phyloP scores from a whole-genome alignment of 495 filamentous ascomycete genomes.

The Penicillium antarcticum region DNA sequence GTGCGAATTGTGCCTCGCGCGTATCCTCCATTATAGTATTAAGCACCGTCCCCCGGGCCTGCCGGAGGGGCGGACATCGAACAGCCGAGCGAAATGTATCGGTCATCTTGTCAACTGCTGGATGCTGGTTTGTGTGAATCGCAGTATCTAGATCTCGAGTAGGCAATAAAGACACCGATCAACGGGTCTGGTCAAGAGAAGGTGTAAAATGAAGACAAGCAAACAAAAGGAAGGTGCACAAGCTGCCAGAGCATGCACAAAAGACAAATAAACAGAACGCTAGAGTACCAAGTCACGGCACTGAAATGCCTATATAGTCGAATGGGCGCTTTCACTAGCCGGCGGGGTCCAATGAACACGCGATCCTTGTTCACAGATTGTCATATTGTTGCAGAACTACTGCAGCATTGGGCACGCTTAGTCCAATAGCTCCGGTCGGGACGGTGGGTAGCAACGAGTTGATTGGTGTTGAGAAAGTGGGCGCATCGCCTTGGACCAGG shows the following conservation, averaged over 20 bases:
- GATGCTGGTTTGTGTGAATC: conserved; percentile 19
- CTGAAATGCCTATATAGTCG: conserved; percentile 22
- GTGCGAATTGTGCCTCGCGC: conserved; percentile 28
- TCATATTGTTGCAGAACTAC: conserved; percentile 32
- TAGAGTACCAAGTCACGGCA: conserved; percentile 11
- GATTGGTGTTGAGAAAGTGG: conserved; percentile 18
- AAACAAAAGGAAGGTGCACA: conserved; percentile 15
- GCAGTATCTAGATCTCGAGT: conserved; percentile 33
- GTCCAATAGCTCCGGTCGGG: conserved; percentile 12
- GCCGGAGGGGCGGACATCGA: conserved; percentile 60
- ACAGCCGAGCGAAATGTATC: conserved; percentile 55
- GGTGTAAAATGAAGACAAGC: conserved; percentile 16
- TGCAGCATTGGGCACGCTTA: conserved; percentile 36
- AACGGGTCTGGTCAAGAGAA: conserved; percentile 28
- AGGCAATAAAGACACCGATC: conserved; percentile 40
- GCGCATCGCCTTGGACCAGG: conserved; percentile 21
- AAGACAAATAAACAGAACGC: conserved; percentile 23
- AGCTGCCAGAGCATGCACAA: conserved; percentile 8
- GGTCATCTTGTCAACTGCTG: conserved; percentile 50
- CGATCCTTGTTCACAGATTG: conserved; percentile 14
- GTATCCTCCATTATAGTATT: conserved; percentile 85
- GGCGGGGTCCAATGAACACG: conserved; percentile 9
- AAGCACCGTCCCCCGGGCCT: conserved; percentile 67
- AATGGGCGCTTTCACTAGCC: conserved; percentile 10
- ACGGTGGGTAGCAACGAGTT: neutral